These are phyloP conservation scores for Heterobasidion irregulare DNA, from an alignment of 1,284 basidiomycete genomes.

Conservation along the genomic window DNA sequence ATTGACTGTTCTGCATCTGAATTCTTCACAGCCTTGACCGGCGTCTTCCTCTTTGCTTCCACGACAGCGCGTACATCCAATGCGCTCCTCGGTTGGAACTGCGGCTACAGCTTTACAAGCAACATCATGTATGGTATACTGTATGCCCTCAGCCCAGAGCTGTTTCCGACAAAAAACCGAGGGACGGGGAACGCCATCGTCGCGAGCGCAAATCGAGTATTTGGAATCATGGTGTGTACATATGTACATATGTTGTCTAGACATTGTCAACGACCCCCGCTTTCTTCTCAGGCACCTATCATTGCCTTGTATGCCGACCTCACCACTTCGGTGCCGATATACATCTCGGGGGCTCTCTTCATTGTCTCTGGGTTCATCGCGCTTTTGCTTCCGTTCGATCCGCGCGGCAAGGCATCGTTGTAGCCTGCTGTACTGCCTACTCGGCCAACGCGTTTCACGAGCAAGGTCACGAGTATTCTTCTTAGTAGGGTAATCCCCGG, in stretches of 20 bases:
- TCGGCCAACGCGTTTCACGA: no score
- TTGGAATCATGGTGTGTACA: slow-evolving; percentile 48
- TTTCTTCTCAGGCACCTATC: slow-evolving; percentile 44
- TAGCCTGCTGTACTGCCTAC: slow-evolving; percentile 14
- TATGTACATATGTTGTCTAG: background rate
- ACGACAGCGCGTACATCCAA: slow-evolving; percentile 58
- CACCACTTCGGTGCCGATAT: slow-evolving; percentile 60
- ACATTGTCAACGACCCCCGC: background rate
- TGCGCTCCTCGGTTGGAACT: slow-evolving; percentile 67
- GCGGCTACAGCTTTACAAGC: slow-evolving; percentile 53
- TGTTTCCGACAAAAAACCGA: slow-evolving; percentile 64
- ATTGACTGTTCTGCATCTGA: background rate
- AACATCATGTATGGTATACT: slow-evolving; percentile 72
- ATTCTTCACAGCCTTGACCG: slow-evolving; percentile 42
- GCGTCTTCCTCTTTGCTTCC: slow-evolving; percentile 59
- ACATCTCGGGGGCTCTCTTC: slow-evolving; percentile 59
- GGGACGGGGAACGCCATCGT: slow-evolving; percentile 68
- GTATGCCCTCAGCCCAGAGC: slow-evolving; percentile 58
- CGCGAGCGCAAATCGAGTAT: slow-evolving; percentile 51
- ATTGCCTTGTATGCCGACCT: slow-evolving; percentile 58
- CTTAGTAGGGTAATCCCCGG: no score
- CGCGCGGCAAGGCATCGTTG: slow-evolving; percentile 58
- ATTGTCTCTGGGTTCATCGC: slow-evolving; percentile 53
- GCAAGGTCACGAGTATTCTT: no score
- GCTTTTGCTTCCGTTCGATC: slow-evolving; percentile 64